These are phyloP conservation scores for Phytopythium aichiense DNA, from an alignment of 352 stramenopile species.

Conservation along the genomic window DNA sequence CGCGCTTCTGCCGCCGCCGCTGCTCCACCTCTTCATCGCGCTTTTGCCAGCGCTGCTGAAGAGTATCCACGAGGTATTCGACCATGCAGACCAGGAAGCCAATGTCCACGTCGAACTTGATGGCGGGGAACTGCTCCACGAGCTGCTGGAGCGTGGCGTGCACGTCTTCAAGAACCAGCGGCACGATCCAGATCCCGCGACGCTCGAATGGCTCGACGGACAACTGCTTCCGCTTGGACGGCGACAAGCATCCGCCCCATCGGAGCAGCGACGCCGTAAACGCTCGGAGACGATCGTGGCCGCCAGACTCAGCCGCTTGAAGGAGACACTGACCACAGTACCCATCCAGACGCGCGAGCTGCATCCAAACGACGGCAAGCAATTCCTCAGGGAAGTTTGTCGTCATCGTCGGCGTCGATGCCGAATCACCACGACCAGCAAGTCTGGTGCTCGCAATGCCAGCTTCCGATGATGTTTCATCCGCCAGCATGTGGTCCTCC, in stretches of 20 bases:
- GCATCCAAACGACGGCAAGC: conserved; percentile 79
- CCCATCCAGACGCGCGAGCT: conserved; percentile 69
- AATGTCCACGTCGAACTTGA: conserved; percentile 78
- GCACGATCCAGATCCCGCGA: conserved; percentile 61
- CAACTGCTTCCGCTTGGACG: conserved; percentile 20
- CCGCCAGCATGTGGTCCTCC: conserved; percentile 21
- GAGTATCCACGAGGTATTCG: conserved; percentile 67
- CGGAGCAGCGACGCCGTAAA: conserved; percentile 71
- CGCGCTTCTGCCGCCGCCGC: background rate
- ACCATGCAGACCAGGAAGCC: conserved; percentile 67
- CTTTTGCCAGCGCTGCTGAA: conserved; percentile 51
- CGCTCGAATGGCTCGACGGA: conserved; percentile 67
- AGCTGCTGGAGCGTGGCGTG: conserved; percentile 48
- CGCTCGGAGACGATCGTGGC: conserved; percentile 75
- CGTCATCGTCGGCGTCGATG: conserved; percentile 2
- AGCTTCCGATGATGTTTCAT: conserved; percentile 4
- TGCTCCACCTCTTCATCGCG: conserved; percentile 28
- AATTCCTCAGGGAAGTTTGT: conserved; percentile 58
- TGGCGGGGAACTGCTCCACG: conserved; percentile 46
- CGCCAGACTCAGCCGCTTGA: conserved; percentile 67
- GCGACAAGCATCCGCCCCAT: conserved; percentile 60
- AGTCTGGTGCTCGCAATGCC: background rate
- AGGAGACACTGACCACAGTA: conserved; percentile 81
- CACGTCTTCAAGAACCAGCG: conserved; percentile 52
- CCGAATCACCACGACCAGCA: background rate